A percentile compares a stretch with the other conserved stretches of the same genome.
Evolutionary conservation across 75 land plant species (phyloP).

Genomic region (Selaginella moellendorffii): DNA sequence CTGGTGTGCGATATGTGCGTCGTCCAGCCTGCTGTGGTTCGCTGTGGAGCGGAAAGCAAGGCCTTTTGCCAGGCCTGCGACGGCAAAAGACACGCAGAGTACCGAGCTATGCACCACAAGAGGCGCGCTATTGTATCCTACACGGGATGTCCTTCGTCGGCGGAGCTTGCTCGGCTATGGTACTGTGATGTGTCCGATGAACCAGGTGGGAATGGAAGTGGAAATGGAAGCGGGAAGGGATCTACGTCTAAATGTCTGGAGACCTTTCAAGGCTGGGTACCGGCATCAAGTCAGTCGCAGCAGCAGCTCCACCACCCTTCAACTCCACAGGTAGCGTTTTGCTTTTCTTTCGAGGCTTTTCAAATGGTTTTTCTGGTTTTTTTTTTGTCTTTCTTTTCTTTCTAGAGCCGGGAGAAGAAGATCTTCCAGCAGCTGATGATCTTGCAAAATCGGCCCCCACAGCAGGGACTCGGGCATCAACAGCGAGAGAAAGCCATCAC

Average conservation of each 20-base stretch:
- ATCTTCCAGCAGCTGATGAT: conserved; percentile 18
- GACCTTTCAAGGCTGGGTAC: too few species aligned
- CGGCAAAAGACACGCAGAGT: conserved; percentile 33
- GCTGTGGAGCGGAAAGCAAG: conserved; percentile 38
- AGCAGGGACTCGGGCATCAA: background rate
- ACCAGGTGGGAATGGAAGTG: too few species aligned
- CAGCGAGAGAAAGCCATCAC: too few species aligned
- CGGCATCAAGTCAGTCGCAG: too few species aligned
- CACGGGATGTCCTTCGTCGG: conserved; percentile 75
- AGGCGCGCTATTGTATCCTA: conserved; percentile 43
- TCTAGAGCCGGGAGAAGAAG: conserved; percentile 4
- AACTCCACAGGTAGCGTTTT: too few species aligned
- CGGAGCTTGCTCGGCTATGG: conserved; percentile 68
- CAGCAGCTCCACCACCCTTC: too few species aligned
- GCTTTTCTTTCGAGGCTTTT: background rate
- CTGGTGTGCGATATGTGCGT: conserved; percentile 67
- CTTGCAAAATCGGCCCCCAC: conserved; percentile 12
- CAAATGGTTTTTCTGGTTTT: background rate
- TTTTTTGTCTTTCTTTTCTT: background rate
- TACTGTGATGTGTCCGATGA: conserved; percentile 48
- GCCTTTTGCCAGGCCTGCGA: conserved; percentile 75
- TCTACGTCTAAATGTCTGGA: too few species aligned
- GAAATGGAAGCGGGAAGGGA: too few species aligned
- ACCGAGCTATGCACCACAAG: conserved; percentile 31
- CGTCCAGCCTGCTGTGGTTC: conserved; percentile 38